phyloP scores from a whole-genome alignment of 2,329 filamentous ascomycete genomes.

The Fusarium newnesense region DNA sequence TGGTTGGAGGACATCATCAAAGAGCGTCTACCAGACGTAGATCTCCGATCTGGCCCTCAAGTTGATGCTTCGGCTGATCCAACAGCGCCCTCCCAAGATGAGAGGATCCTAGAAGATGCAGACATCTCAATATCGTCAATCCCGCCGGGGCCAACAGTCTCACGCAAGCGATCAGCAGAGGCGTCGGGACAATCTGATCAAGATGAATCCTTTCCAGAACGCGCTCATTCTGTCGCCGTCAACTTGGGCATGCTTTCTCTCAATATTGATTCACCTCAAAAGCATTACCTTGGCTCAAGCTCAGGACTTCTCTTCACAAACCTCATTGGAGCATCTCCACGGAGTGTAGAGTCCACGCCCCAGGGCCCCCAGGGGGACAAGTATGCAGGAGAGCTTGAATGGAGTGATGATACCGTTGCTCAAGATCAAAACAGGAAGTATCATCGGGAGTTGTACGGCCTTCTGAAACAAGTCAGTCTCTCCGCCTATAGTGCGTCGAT shows the following conservation, averaged over 20 bases:
- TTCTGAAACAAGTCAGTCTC: neutral
- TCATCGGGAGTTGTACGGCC: neutral
- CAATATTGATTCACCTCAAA: slow-evolving; percentile 44
- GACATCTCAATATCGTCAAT: neutral
- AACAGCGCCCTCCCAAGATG: neutral
- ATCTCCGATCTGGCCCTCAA: slow-evolving; percentile 10
- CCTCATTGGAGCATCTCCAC: neutral
- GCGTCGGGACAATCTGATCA: neutral
- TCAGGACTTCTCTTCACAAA: neutral
- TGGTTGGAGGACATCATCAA: slow-evolving; percentile 27
- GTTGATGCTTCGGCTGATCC: neutral
- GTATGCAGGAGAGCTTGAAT: neutral
- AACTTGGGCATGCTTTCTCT: slow-evolving; percentile 51
- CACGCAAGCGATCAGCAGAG: slow-evolving; percentile 34
- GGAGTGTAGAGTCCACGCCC: neutral
- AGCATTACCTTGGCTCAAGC: neutral
- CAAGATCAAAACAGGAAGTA: neutral
- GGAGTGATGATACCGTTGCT: neutral
- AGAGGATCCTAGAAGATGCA: neutral
- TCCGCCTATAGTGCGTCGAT: rapidly evolving
- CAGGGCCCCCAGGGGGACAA: neutral
- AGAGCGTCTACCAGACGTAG: slow-evolving; percentile 17
- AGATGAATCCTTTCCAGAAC: slow-evolving; percentile 30
- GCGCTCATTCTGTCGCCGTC: slow-evolving; percentile 45
- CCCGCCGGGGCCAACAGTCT: slow-evolving; percentile 30